phyloP scores from a whole-genome alignment of 2,329 filamentous ascomycete genomes.

The Pseudovirgaria hyperparasitica region DNA sequence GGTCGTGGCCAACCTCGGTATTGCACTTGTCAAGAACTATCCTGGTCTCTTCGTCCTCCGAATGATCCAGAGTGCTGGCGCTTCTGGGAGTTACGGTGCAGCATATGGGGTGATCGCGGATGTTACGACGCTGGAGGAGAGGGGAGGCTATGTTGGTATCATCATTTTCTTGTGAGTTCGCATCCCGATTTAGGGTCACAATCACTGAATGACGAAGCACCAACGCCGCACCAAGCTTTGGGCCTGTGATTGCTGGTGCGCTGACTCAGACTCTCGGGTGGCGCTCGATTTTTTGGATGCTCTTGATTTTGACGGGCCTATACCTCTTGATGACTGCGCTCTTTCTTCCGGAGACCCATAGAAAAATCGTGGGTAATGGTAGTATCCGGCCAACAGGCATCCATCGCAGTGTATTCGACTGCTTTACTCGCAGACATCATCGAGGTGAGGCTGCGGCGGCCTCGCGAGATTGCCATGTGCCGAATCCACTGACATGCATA shows the following conservation, averaged over 20 bases:
- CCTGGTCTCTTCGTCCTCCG: slow-evolving; percentile 26
- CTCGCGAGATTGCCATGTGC: too few relatives aligned
- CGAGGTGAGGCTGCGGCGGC: too few relatives aligned
- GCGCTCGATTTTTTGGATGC: slow-evolving; percentile 42
- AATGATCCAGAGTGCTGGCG: slow-evolving; percentile 31
- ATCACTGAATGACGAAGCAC: background rate
- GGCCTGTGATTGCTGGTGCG: slow-evolving; percentile 38
- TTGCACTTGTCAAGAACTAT: slow-evolving; percentile 27
- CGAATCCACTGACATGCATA: too few relatives aligned
- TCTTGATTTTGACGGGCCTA: slow-evolving; percentile 33
- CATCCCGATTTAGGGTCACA: too few relatives aligned
- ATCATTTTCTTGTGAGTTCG: slow-evolving; percentile 13
- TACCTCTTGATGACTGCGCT: slow-evolving; percentile 21
- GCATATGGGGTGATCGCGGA: slow-evolving; percentile 30
- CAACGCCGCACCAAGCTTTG: slow-evolving; percentile 21
- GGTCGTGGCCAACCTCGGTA: slow-evolving; percentile 26
- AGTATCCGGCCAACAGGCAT: too few relatives aligned
- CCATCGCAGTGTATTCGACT: too few relatives aligned
- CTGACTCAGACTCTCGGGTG: slow-evolving; percentile 37
- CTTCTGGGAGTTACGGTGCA: slow-evolving; percentile 30
- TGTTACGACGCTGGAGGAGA: slow-evolving; percentile 27
- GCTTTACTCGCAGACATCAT: too few relatives aligned
- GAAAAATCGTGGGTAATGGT: slow-evolving; percentile 12
- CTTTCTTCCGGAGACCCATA: slow-evolving; percentile 27
- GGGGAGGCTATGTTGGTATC: slow-evolving; percentile 29